These are phyloP conservation scores for Pestalotiopsis sp. DNA, from an alignment of 2,329 filamentous ascomycete genomes.

Conservation along the genomic window DNA sequence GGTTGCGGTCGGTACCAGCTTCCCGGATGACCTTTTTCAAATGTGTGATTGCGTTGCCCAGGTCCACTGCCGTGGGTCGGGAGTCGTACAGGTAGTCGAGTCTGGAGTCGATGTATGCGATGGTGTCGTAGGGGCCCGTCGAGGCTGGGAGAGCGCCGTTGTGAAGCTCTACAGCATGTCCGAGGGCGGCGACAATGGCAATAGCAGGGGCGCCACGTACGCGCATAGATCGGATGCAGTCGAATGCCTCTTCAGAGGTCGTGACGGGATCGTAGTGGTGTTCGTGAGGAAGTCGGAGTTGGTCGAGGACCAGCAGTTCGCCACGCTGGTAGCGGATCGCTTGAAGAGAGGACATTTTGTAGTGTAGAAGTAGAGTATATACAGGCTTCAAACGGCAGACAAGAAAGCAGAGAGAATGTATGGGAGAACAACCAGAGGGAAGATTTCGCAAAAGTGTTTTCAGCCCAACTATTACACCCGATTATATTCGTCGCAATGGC, in stretches of 20 bases:
- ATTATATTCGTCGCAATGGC: neutral
- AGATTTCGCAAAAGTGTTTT: neutral
- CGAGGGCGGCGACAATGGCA: conserved; percentile 92
- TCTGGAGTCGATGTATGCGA: conserved; percentile 73
- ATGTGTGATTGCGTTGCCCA: conserved; percentile 85
- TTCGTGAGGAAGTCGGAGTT: conserved; percentile 80
- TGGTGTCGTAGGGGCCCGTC: conserved; percentile 56
- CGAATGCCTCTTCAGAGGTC: conserved; percentile 75
- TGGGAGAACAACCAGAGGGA: neutral
- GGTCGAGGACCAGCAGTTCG: conserved; percentile 77
- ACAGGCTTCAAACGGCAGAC: neutral
- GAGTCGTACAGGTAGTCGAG: conserved; percentile 88
- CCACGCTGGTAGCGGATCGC: conserved; percentile 78
- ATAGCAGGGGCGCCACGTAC: conserved; percentile 90
- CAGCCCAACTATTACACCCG: neutral
- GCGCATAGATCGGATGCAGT: conserved; percentile 80
- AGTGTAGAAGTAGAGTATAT: neutral
- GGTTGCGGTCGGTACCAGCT: conserved; percentile 50
- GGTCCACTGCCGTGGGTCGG: conserved; percentile 91
- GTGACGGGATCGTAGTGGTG: conserved; percentile 76
- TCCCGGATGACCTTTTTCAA: conserved; percentile 67
- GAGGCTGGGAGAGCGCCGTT: conserved; percentile 52
- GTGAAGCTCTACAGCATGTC: conserved; percentile 82
- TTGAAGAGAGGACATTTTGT: conserved; percentile 63
- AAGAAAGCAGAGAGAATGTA: too few relatives aligned